Conservation (phyloP, 768 basidiomycete species). For the Boletus speciosus region DNA sequence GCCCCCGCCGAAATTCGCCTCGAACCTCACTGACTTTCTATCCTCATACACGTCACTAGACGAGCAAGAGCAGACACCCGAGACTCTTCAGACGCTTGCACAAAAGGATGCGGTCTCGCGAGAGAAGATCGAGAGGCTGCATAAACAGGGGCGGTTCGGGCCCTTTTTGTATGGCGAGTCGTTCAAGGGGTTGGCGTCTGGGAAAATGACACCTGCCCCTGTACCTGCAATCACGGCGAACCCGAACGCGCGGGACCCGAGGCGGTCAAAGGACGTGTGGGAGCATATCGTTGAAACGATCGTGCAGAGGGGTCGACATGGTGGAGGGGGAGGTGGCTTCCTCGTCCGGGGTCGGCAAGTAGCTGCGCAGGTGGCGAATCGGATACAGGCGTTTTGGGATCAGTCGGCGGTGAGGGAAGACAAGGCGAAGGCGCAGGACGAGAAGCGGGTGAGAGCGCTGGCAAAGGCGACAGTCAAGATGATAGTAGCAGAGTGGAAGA, state of each 20-base stretch:
- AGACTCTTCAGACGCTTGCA: slow-evolving; percentile 36
- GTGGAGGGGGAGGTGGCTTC: slow-evolving; percentile 6
- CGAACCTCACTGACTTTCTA: slow-evolving; percentile 56
- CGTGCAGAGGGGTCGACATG: slow-evolving; percentile 22
- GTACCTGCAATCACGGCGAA: slow-evolving; percentile 10
- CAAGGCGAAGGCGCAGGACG: slow-evolving; percentile 54
- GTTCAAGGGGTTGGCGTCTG: background rate
- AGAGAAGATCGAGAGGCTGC: slow-evolving; percentile 43
- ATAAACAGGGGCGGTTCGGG: slow-evolving; percentile 45
- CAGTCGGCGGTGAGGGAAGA: slow-evolving; percentile 59
- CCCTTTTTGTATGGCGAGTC: slow-evolving; percentile 36
- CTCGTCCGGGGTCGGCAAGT: slow-evolving; percentile 37
- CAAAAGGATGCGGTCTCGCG: slow-evolving; percentile 42
- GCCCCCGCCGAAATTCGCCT: slow-evolving; percentile 44
- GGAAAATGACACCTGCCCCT: slow-evolving; percentile 7
- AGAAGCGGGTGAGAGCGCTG: slow-evolving; percentile 59
- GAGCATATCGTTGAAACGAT: slow-evolving; percentile 53
- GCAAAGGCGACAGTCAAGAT: slow-evolving; percentile 71
- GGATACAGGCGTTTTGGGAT: slow-evolving; percentile 76
- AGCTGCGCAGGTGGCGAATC: slow-evolving; percentile 57
- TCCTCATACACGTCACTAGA: slow-evolving; percentile 58
- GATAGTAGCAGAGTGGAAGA: slow-evolving; percentile 81
- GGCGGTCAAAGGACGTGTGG: slow-evolving; percentile 49
- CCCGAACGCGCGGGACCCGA: slow-evolving; percentile 21
- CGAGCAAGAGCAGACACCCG: slow-evolving; percentile 45